Evolutionary conservation across 73 alveolate species (phyloP).

Genomic region (Paraurostyla sp.): DNA sequence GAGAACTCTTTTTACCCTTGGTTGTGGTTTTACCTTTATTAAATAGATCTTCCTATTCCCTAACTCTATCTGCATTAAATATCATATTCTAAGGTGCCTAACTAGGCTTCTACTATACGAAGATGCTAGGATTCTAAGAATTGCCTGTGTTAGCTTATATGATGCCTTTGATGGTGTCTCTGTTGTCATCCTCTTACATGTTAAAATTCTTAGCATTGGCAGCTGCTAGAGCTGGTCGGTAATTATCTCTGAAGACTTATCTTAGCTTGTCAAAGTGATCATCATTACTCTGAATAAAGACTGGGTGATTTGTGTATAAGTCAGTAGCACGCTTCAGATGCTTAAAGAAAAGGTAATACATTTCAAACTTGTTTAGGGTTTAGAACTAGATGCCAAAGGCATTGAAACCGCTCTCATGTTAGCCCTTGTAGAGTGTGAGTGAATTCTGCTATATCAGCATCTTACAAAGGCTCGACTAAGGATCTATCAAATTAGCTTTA

Average conservation of each 20-base stretch:
- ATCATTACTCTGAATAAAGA: background rate
- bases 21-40: constrained; percentile 24
- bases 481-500: background rate
- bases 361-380: constrained; percentile 25
- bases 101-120: no score
- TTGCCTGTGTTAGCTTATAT: background rate
- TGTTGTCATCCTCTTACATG: background rate
- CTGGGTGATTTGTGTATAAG: background rate
- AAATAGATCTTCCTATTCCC: background rate
- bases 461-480: background rate
- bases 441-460: background rate
- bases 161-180: constrained; percentile 9
- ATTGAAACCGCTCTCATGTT: constrained; percentile 41
- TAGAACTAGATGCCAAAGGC: constrained; percentile 45
- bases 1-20: background rate
- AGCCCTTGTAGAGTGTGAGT: background rate
- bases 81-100: constrained; percentile 21
- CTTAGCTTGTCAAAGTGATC: background rate
- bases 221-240: background rate
- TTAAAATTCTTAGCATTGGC: no score
- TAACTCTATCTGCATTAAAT: background rate
- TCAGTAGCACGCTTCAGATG: background rate
- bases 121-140: no score
- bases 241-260: background rate
- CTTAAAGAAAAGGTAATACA: background rate